A percentile compares a stretch with the other conserved stretches of the same genome.
These are phyloP conservation scores for Physcomitrellopsis africana DNA, from an alignment of 225 moss, liverwort and hornwort species.

Conservation along the genomic window DNA sequence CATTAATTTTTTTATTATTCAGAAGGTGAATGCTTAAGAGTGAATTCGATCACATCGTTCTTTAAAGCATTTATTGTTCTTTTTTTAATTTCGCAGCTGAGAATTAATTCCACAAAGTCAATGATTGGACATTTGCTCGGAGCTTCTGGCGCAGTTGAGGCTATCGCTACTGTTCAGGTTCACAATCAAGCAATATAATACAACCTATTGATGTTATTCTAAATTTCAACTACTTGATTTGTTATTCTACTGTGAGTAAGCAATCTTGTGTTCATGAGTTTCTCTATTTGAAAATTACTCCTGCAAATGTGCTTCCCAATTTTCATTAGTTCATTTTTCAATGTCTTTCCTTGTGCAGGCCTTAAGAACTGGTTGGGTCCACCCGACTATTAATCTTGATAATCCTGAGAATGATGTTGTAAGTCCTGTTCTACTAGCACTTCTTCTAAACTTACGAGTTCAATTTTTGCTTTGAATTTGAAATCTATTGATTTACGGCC, in stretches of 20 bases:
- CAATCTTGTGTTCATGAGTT: slow-evolving; percentile 7
- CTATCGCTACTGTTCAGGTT: slow-evolving; percentile 94
- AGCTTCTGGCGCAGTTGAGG: slow-evolving; percentile 93
- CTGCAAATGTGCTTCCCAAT: slow-evolving; percentile 21
- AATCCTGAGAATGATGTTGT: slow-evolving; percentile 85
- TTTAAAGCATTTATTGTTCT: slow-evolving; percentile 12
- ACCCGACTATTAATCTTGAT: slow-evolving; percentile 84
- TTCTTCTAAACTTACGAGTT: not conserved
- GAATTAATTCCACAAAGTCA: slow-evolving; percentile 92
- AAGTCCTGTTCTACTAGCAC: slow-evolving; percentile 23
- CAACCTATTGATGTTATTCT: not conserved
- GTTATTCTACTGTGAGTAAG: not conserved
- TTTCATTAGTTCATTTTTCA: slow-evolving; percentile 13
- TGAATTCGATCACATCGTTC: not conserved
- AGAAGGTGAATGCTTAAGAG: slow-evolving; percentile 5
- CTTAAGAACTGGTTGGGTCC: slow-evolving; percentile 83
- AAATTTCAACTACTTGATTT: not conserved
- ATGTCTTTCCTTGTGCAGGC: slow-evolving; percentile 59
- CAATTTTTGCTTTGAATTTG: slow-evolving; percentile 12
- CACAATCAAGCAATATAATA: slow-evolving; percentile 8
- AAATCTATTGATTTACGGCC: not conserved
- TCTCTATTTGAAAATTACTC: not conserved
- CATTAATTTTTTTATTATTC: slow-evolving; percentile 6
- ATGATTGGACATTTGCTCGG: slow-evolving; percentile 99
- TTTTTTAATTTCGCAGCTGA: slow-evolving; percentile 59